Evolutionary conservation across 2,329 filamentous ascomycete species (phyloP).

Genomic region (Penicillium digitatum): DNA sequence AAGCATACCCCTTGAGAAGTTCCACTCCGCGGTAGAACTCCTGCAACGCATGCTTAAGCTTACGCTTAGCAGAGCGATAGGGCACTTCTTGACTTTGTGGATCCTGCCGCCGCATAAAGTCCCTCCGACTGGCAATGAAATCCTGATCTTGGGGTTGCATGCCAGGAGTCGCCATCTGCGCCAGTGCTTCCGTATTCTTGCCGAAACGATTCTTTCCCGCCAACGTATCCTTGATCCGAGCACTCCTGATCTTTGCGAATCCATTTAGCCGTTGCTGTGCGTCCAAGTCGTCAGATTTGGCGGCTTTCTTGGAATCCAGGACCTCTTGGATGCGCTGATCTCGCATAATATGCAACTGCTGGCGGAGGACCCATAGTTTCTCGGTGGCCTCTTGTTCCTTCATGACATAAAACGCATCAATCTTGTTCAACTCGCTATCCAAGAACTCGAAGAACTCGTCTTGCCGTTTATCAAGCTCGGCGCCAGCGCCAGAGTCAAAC

Average conservation of each 20-base stretch:
- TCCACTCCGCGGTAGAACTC: slow-evolving; percentile 93
- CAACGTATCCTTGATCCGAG: slow-evolving; percentile 40
- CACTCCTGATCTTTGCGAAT: slow-evolving; percentile 23
- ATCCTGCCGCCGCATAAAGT: slow-evolving; percentile 49
- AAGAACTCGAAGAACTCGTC: slow-evolving; percentile 85
- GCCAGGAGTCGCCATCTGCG: slow-evolving; percentile 42
- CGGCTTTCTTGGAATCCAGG: slow-evolving; percentile 46
- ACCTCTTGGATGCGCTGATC: slow-evolving; percentile 73
- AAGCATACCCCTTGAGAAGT: slow-evolving; percentile 82
- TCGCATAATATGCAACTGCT: slow-evolving; percentile 90
- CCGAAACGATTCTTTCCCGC: slow-evolving; percentile 49
- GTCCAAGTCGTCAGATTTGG: slow-evolving; percentile 22
- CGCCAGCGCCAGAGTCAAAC: slow-evolving; percentile 48
- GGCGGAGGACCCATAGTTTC: slow-evolving; percentile 65
- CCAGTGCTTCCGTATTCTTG: slow-evolving; percentile 53
- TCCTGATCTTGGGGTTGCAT: slow-evolving; percentile 31
- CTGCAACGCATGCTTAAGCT: slow-evolving; percentile 83
- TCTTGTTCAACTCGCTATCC: slow-evolving; percentile 80
- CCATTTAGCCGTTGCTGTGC: slow-evolving; percentile 21
- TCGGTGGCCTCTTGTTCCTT: slow-evolving; percentile 83
- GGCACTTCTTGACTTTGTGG: slow-evolving; percentile 59
- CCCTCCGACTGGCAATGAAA: slow-evolving; percentile 37
- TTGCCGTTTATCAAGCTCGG: slow-evolving; percentile 67
- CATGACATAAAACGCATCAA: slow-evolving; percentile 80
- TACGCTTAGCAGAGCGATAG: slow-evolving; percentile 82